Evolutionary conservation across 768 basidiomycete genomes (phyloP), one percentile per base, ranked within the genome.

Genomic region (Pisolithus sp.): DNA sequence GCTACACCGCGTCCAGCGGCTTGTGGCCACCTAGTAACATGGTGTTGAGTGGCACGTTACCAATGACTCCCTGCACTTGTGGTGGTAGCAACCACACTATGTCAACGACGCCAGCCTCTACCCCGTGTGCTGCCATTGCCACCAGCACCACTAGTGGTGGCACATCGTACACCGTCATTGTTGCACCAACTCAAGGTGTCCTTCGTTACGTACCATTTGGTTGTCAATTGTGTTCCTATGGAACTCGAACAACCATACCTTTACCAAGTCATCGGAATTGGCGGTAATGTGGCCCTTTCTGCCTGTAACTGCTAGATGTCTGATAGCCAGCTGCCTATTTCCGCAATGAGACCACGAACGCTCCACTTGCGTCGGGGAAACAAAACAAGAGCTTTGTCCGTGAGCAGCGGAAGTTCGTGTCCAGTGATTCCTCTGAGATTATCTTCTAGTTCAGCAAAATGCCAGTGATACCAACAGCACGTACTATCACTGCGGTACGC

Each of bases 201-300:
- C 73, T 89, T 49, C 83, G 85, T 53, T 86, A 81, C 59, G 73
- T 89, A 48, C 88, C 88, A 30, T 87, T 86, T 69, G n/a, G 81
- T 81, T 21, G 67, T 83, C 56, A 86, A 88, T 62, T 70, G 71
- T 75, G 64, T 90, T 82, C 73, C 73, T 82, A 68, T 90, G 87
- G 89, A 77, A 78, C 50, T 86, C 85, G 48, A 79, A 85, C 72
- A 79, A 78, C 9, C 30, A 31, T 31, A 31, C 12, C 2, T 2
- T 15, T 5, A 34, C 34, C 4, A 4, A 34, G 34, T 34, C 13
- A 13, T 13, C 12, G 34, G 12, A 72, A 42, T 74, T 88, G 52
- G 62, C 69, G 4, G 56, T 57, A 46, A 57, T 38, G 46, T 10
- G 12, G 15, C 26, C 18, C 34, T 20, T 8, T 20, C 23, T 34